Percentiles rank a stretch among this genome's conserved stretches.
Evolutionary conservation across 1,139 yeast species (phyloP).

Genomic region (Casaregolazyma lundiana): DNA sequence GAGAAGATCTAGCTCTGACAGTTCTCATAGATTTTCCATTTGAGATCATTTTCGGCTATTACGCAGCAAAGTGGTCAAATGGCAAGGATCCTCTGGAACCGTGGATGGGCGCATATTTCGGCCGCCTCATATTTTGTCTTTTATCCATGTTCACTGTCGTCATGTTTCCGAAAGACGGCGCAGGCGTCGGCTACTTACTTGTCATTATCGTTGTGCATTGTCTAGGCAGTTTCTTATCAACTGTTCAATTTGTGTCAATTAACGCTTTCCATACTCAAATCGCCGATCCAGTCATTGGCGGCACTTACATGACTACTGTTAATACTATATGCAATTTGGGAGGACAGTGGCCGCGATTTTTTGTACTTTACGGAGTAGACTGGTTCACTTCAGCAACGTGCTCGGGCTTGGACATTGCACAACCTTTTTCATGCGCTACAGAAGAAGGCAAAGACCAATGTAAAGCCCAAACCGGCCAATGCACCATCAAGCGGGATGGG

Average conservation of each 20-base stretch:
- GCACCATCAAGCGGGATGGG: conserved; percentile 64
- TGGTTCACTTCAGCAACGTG: conserved; percentile 66
- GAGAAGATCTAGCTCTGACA: conserved; percentile 89
- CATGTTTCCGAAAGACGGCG: conserved; percentile 56
- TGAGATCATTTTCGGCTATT: conserved; percentile 90
- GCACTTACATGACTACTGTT: conserved; percentile 94
- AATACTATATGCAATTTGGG: conserved; percentile 92
- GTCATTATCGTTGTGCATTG: conserved; percentile 77
- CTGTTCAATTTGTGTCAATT: conserved; percentile 90
- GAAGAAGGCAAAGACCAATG: conserved; percentile 49
- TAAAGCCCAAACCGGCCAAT: conserved; percentile 49
- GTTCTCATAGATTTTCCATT: conserved; percentile 94
- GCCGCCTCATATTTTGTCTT: conserved; percentile 70
- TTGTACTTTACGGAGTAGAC: conserved; percentile 76
- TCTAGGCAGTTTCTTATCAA: conserved; percentile 84
- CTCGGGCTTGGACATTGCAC: conserved; percentile 31
- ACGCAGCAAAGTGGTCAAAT: conserved; percentile 92
- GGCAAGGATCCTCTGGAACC: conserved; percentile 71
- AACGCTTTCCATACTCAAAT: conserved; percentile 93
- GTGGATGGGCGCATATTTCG: conserved; percentile 88
- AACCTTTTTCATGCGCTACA: conserved; percentile 39
- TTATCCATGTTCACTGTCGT: conserved; percentile 72
- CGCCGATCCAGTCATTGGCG: conserved; percentile 94
- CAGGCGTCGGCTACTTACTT: conserved; percentile 51
- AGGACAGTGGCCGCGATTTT: conserved; percentile 93